Conservation (phyloP, 805 yeast genomes). For the Kazachstania psychrophila region DNA sequence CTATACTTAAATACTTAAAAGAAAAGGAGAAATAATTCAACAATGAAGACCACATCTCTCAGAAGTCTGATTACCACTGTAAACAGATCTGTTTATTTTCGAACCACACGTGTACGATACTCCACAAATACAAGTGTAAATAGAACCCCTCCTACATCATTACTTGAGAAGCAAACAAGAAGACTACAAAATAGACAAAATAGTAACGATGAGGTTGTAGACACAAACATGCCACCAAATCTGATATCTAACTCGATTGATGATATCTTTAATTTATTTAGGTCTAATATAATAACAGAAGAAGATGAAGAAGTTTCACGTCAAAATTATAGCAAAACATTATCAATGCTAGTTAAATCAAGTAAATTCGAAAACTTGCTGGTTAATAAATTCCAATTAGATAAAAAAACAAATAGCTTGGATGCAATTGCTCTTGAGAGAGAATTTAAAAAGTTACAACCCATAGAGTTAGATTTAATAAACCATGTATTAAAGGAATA, state of each 20-base stretch:
- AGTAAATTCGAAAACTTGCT: conserved; percentile 14
- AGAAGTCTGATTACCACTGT: too few species aligned
- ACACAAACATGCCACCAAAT: too few species aligned
- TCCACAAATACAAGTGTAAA: conserved; percentile 3
- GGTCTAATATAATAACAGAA: conserved; percentile 17
- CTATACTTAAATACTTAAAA: too few species aligned
- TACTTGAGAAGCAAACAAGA: conserved; percentile 17
- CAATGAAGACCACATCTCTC: too few species aligned
- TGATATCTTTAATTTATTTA: conserved; percentile 21
- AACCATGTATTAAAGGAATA: conserved; percentile 20
- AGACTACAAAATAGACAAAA: conserved; percentile 8
- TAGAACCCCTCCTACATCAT: conserved; percentile 11
- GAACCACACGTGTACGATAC: background rate
- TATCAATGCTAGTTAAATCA: conserved; percentile 7
- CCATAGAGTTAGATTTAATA: conserved; percentile 11
- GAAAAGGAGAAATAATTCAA: too few species aligned
- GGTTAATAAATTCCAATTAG: conserved; percentile 8
- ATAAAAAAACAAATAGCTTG: conserved; percentile 1
- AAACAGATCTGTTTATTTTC: too few species aligned
- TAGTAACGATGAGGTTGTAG: conserved; percentile 4
- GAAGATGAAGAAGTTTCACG: conserved; percentile 19
- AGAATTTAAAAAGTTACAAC: conserved; percentile 9
- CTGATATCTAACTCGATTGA: conserved; percentile 10
- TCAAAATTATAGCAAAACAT: conserved; percentile 4
- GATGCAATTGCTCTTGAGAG: conserved; percentile 4